Conservation (phyloP, 345 rosid genomes). For the Syzygium grande region DNA sequence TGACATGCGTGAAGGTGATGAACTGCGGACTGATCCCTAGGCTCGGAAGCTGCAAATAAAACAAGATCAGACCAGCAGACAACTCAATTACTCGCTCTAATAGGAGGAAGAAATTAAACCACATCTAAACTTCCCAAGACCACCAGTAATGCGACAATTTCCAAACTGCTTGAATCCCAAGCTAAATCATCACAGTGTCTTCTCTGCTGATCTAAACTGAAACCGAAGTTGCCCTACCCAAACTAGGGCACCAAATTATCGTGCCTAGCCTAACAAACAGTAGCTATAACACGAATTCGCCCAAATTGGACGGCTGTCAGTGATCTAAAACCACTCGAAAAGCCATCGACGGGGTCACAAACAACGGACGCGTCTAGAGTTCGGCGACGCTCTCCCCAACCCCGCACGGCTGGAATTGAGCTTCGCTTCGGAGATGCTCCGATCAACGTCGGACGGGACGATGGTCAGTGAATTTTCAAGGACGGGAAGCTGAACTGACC, state of each 20-base stretch:
- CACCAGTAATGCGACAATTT: neutral
- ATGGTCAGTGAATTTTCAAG: neutral
- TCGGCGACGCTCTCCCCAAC: neutral
- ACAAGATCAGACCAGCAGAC: slow-evolving; percentile 13
- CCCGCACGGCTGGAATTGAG: neutral
- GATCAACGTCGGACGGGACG: neutral
- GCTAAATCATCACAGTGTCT: neutral
- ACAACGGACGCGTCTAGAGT: neutral
- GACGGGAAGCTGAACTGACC: slow-evolving; percentile 23
- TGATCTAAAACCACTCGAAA: neutral
- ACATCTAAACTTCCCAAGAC: neutral
- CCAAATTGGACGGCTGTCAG: neutral
- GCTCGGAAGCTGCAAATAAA: slow-evolving; percentile 62
- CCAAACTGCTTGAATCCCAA: neutral
- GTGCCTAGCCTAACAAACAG: neutral
- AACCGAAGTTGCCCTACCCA: neutral
- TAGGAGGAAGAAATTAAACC: neutral
- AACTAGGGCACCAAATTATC: neutral
- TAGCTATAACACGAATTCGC: neutral
- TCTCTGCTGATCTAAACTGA: neutral
- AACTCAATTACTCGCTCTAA: neutral
- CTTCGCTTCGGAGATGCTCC: neutral
- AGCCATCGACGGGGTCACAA: neutral
- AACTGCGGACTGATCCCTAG: slow-evolving; percentile 81
- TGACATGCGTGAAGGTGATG: slow-evolving; percentile 86